Evolutionary conservation across 768 basidiomycete genomes (phyloP), one percentile per base, ranked within the genome.

Genomic region (Nidula microcarpa): DNA sequence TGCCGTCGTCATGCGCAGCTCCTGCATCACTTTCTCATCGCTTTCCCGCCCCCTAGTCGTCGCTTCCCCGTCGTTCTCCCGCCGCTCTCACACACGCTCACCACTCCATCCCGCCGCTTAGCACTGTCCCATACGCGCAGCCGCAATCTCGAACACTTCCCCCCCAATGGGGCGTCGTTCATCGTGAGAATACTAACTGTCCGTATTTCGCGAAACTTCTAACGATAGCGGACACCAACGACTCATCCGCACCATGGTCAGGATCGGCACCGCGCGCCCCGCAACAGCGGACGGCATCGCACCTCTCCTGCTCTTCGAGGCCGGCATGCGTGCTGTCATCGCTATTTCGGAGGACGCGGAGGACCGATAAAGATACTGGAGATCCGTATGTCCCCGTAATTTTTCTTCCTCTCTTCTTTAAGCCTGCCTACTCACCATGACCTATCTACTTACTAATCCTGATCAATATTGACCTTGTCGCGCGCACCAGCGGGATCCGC

Each of bases 261-360:
- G 91, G 59, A 78, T 94, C 36, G 87, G 89, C 10, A 84, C 86
- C 10, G 78, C 81, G 48, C 74, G 76, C 43, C 72, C 66, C 18
- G 70, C 72, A 43, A 59, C 57, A 5, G 65, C 71, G 17, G 69
- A 69, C 37, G 75, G 74, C 8, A 64, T 74, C 8, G 77, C 78
- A 9, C 65, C 66, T 2, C 78, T 88, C 4, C 85, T 85, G 10
- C 65, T 94, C 48, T 86, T 89, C 6, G 85, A 90, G 60, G 74
- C 85, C 32, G 80, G 94, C 49, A 82, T 98, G 72, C 83, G 97
- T 33, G 90, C 92, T 9, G 72, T 98, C n/a, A 84, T 98, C 39
- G 91, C 95, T 7, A 83, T 97, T 10, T 94, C 95, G 0, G 97
- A 99, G 66, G 89, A 93, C 53, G 77, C 82, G 8, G 97, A 98